phyloP scores from a whole-genome alignment of 352 stramenopile genomes.

The Pythium aquatile region DNA sequence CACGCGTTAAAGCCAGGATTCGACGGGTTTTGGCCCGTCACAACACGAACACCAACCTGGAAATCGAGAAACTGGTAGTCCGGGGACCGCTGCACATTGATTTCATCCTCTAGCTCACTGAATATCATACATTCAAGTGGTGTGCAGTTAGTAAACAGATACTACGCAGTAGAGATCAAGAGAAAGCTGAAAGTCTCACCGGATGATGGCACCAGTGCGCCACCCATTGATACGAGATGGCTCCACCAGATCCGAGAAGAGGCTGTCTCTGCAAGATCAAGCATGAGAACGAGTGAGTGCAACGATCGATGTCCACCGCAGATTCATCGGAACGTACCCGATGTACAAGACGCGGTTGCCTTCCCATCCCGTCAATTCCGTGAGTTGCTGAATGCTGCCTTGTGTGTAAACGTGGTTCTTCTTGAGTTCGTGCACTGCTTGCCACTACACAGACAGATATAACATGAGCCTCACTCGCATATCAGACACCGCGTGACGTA shows the following conservation, averaged over 20 bases:
- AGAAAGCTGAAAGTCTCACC: constrained; percentile 29
- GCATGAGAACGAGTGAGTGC: background rate
- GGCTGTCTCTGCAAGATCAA: constrained; percentile 61
- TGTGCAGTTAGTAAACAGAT: background rate
- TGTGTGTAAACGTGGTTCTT: constrained; percentile 75
- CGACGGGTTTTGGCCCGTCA: background rate
- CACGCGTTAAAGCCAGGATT: too few species aligned
- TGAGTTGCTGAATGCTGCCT: constrained; percentile 69
- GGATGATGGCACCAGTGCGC: constrained; percentile 92
- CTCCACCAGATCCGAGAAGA: constrained; percentile 94
- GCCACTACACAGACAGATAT: constrained; percentile 39
- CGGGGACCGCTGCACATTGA: constrained; percentile 54
- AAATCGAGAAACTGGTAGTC: constrained; percentile 69
- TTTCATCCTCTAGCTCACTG: constrained; percentile 87
- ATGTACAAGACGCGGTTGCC: constrained; percentile 91
- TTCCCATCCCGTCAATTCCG: constrained; percentile 58
- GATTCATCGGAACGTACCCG: constrained; percentile 37
- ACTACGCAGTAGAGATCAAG: too few species aligned
- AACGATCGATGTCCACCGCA: background rate
- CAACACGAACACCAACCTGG: constrained; percentile 14
- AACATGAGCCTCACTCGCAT: constrained; percentile 6
- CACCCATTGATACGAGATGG: constrained; percentile 92
- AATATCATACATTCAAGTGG: background rate
- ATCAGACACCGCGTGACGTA: background rate
- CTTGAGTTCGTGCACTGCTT: constrained; percentile 61